Percentiles rank a stretch among this genome's conserved stretches.
Conservation (phyloP, 164 flowering plant genomes). For the Amborella trichopoda region DNA sequence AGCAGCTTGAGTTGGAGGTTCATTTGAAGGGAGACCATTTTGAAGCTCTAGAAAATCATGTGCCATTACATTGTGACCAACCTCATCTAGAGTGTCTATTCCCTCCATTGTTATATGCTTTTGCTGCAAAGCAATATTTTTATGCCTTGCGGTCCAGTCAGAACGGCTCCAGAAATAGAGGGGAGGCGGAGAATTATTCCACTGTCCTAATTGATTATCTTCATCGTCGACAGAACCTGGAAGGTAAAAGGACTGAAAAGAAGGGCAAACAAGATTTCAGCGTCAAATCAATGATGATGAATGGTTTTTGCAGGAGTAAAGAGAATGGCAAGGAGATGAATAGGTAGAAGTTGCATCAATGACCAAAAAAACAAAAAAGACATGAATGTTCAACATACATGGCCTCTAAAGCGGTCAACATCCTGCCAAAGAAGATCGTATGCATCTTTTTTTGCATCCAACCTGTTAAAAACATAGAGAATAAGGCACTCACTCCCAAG, state of each 20-base stretch:
- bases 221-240: conserved; percentile 69
- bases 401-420: conserved; percentile 35
- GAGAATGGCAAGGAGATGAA: neutral
- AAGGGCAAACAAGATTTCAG: neutral
- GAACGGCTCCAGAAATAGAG: conserved; percentile 83
- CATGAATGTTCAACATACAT: conserved; percentile 23
- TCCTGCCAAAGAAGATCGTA: conserved; percentile 77
- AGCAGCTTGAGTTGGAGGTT: no score
- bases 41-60: conserved; percentile 8
- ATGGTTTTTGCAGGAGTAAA: conserved; percentile 1
- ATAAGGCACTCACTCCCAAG: neutral
- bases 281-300: no score
- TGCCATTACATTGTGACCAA: conserved; percentile 2
- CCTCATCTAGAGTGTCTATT: neutral
- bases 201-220: conserved; percentile 61
- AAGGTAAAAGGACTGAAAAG: conserved; percentile 67
- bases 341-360: neutral
- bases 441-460: conserved; percentile 36
- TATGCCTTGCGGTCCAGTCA: conserved; percentile 55
- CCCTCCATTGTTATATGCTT: conserved; percentile 23
- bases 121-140: conserved; percentile 38
- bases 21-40: no score
- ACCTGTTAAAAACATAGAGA: conserved; percentile 25
- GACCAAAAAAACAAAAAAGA: neutral
- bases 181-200: conserved; percentile 54